phyloP scores from a whole-genome alignment of 2,329 filamentous ascomycete species.

The Monilinia aucupariae region DNA sequence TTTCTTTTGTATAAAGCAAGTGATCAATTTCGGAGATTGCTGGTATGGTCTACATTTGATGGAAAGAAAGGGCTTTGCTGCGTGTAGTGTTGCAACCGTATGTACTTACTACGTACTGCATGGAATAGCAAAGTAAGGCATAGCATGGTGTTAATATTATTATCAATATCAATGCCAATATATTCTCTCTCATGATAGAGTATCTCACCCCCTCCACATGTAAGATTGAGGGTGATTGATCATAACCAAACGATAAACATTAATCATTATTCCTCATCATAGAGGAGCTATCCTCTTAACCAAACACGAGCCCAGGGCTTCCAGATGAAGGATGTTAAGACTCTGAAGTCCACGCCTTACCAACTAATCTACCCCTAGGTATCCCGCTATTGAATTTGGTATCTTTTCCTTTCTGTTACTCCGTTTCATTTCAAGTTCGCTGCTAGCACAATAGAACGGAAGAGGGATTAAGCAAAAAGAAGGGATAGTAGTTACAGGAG shows the following conservation, averaged over 20 bases:
- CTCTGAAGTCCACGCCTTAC: no score
- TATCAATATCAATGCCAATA: background rate
- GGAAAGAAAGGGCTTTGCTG: background rate
- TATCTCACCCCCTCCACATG: background rate
- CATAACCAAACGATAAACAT: background rate
- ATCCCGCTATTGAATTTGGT: no score
- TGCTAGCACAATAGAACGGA: no score
- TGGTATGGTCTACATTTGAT: background rate
- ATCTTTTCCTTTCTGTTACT: no score
- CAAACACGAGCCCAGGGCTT: no score
- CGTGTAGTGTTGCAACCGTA: background rate
- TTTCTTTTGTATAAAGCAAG: background rate
- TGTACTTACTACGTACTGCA: background rate
- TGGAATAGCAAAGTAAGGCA: background rate
- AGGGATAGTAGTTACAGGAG: no score
- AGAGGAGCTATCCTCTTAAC: no score
- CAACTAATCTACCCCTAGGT: no score
- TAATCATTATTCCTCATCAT: background rate
- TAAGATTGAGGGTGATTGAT: no score
- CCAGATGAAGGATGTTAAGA: no score
- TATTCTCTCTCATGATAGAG: background rate
- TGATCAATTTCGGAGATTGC: background rate
- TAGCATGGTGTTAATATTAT: background rate
- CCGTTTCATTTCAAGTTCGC: no score
- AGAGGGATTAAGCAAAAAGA: no score